A percentile compares a stretch with the other conserved stretches of the same genome.
phyloP scores from a whole-genome alignment of 345 rosid genomes.

The Passiflora organensis region DNA sequence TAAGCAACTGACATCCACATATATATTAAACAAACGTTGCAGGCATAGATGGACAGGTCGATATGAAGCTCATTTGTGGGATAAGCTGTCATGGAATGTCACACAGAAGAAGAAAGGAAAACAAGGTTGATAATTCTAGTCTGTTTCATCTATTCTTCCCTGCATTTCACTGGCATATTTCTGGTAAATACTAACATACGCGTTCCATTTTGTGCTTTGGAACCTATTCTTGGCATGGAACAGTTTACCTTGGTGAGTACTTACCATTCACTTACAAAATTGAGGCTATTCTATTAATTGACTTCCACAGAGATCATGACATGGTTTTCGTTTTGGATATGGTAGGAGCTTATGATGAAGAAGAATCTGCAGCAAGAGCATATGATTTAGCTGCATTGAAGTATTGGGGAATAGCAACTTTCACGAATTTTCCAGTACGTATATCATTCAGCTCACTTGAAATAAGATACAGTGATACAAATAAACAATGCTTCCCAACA shows the following conservation, averaged over 20 bases:
- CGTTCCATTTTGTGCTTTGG: conserved; percentile 10
- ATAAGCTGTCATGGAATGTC: conserved; percentile 60
- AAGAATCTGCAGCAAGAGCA: conserved; percentile 70
- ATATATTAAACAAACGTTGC: conserved; percentile 1
- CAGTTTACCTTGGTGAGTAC: conserved; percentile 59
- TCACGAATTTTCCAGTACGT: conserved; percentile 55
- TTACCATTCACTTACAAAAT: background rate
- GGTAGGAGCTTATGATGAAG: conserved; percentile 64
- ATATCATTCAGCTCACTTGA: background rate
- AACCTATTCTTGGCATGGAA: conserved; percentile 10
- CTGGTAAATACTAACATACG: conserved; percentile 7
- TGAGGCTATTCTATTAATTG: background rate
- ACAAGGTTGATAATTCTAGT: conserved; percentile 36
- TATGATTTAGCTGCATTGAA: conserved; percentile 67
- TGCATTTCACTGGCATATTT: background rate
- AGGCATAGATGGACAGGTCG: conserved; percentile 70
- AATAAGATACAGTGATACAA: background rate
- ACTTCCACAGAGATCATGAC: conserved; percentile 5
- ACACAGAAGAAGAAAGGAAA: conserved; percentile 70
- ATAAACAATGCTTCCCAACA: too few relatives aligned
- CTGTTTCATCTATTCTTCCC: background rate
- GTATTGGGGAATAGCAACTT: conserved; percentile 61
- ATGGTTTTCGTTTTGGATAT: background rate
- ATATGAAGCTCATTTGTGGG: conserved; percentile 71
- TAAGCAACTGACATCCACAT: conserved; percentile 1